Evolutionary conservation across 352 stramenopile species (phyloP), one percentile per base, ranked within the genome.

Genomic region (Phytopythium aichiense): DNA sequence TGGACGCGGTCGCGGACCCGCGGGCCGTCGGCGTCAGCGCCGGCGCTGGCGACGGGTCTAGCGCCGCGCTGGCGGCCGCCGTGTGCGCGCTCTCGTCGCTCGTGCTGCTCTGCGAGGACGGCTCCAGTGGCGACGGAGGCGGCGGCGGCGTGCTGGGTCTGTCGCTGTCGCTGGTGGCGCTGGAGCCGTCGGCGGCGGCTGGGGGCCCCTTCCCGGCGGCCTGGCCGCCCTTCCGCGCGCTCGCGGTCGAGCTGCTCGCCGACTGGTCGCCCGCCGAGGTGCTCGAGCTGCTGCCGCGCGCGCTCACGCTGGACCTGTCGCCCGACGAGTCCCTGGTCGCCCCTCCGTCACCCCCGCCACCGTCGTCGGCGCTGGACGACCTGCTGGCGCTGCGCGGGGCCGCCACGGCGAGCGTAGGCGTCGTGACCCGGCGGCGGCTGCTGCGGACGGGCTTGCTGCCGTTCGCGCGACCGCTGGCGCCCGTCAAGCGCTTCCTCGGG

Each of bases 1-100:
- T 92, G 43, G 79, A 89, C 40, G 63, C 72, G 15, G 63, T 64
- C 22, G 28, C 38, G 0, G 30, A 46, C 0, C 56, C 67, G 38
- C 51, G 43, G 4, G 4, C 43, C n/a, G 12, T 38, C 20, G 5
- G 60, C 46, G 2, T 51, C 28, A 22, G 60, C 12, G 57, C 37
- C 8, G 50, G 68, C 22, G 25, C 25, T 31, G 28, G 2, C 28
- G 28, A 31, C 28, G 28, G 28, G 28, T 4, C 28, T 0, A 31
- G 28, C 28, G 50, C 68, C 35, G 37, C 67, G 51, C 69, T 87
- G 28, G 57, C 73, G 20, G 79, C 81, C 18, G 68, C 67, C 16
- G 55, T 91, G 18, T 89, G 71, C 38, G 68, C 71, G 56, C 65
- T 92, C 37, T 90, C 83, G 50, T 92, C 83, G 61, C 66, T 92